Evolutionary conservation across 352 stramenopile species (phyloP).

Genomic region (Phytophthora sp.): DNA sequence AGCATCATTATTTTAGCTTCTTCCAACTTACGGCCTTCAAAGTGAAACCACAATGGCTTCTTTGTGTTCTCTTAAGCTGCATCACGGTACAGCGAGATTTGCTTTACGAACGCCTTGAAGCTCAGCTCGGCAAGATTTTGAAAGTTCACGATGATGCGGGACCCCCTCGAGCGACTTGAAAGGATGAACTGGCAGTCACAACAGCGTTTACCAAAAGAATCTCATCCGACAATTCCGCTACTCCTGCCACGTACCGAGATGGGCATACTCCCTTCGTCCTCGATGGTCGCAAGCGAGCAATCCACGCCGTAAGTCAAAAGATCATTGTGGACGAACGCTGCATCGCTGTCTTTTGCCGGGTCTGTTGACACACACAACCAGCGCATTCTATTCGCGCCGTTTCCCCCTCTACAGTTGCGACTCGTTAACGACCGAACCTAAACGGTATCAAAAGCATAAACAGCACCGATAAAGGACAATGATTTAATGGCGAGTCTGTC

Average conservation of each 20-base stretch:
- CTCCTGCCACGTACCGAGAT: conserved; percentile 47
- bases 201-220: neutral
- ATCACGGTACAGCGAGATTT: conserved; percentile 19
- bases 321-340: conserved; percentile 53
- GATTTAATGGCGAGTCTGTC: neutral
- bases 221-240: neutral
- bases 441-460: neutral
- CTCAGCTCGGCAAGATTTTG: conserved; percentile 57
- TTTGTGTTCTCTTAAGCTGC: neutral
- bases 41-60: conserved; percentile 55
- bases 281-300: conserved; percentile 38
- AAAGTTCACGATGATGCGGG: conserved; percentile 68
- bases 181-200: conserved; percentile 58
- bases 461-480: neutral
- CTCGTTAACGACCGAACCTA: conserved; percentile 55
- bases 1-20: conserved; percentile 58
- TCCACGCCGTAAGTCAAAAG: conserved; percentile 48
- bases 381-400: conserved; percentile 65
- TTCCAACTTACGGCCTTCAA: conserved; percentile 67
- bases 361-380: conserved; percentile 70
- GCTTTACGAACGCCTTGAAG: conserved; percentile 41
- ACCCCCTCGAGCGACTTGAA: conserved; percentile 57
- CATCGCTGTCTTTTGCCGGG: conserved; percentile 50
- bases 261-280: conserved; percentile 49
- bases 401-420: conserved; percentile 69